phyloP scores from a whole-genome alignment of 2,329 filamentous ascomycete genomes.

The Orbilia quercus region DNA sequence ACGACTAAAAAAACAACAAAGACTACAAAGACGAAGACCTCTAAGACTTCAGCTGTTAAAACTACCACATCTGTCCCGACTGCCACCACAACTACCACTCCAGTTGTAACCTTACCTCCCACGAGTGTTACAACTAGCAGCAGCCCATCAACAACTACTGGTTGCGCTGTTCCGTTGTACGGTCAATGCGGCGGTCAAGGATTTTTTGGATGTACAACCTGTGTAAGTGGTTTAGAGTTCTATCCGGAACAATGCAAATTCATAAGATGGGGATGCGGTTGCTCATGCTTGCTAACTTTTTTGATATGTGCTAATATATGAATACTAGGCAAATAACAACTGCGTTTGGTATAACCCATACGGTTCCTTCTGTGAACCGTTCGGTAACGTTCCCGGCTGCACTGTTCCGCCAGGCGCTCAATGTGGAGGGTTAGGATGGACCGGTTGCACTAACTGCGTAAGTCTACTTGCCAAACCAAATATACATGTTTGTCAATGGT shows the following conservation, averaged over 20 bases:
- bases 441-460: slow-evolving; percentile 28
- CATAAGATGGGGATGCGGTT: neutral
- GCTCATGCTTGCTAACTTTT: neutral
- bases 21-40: slow-evolving; percentile 5
- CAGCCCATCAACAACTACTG: slow-evolving; percentile 4
- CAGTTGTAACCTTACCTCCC: neutral
- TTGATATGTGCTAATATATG: neutral
- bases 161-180: slow-evolving; percentile 9
- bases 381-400: slow-evolving; percentile 13
- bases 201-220: slow-evolving; percentile 23
- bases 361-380: slow-evolving; percentile 35
- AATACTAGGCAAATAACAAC: slow-evolving; percentile 9
- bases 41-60: neutral
- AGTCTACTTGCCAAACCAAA: neutral
- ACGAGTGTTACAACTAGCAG: slow-evolving; percentile 8
- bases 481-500: neutral
- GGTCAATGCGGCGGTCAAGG: slow-evolving; percentile 27
- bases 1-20: slow-evolving; percentile 22
- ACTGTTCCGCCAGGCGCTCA: slow-evolving; percentile 7
- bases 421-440: slow-evolving; percentile 23
- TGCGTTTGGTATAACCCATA: slow-evolving; percentile 20
- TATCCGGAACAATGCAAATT: neutral
- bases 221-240: slow-evolving; percentile 17
- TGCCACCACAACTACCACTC: slow-evolving; percentile 1
- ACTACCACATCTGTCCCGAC: neutral